Evolutionary conservation across 352 stramenopile genomes (phyloP).

Genomic region (Phytophthora tubulina): DNA sequence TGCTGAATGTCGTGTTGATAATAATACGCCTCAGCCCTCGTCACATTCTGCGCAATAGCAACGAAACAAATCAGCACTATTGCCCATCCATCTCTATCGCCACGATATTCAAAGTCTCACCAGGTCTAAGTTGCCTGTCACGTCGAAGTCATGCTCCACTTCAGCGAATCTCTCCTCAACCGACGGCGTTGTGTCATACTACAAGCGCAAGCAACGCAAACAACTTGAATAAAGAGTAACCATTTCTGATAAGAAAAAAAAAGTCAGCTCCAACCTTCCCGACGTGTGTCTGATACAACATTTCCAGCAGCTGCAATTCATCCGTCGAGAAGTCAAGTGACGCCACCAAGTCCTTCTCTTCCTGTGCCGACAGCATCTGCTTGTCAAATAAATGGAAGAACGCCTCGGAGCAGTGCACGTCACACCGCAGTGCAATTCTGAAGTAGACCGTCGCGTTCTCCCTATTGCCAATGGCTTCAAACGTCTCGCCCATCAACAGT

Average conservation of each 20-base stretch:
- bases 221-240: not conserved
- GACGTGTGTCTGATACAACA: slow-evolving; percentile 76
- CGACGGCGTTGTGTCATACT: slow-evolving; percentile 69
- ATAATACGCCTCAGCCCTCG: slow-evolving; percentile 84
- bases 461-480: slow-evolving; percentile 84
- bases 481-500: slow-evolving; percentile 86
- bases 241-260: not conserved
- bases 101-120: slow-evolving; percentile 30
- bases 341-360: slow-evolving; percentile 77
- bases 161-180: slow-evolving; percentile 72
- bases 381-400: slow-evolving; percentile 91
- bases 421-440: slow-evolving; percentile 75
- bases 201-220: slow-evolving; percentile 1
- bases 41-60: slow-evolving; percentile 61
- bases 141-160: slow-evolving; percentile 64
- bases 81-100: not conserved
- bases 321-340: slow-evolving; percentile 74
- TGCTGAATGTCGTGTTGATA: slow-evolving; percentile 89
- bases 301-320: slow-evolving; percentile 66
- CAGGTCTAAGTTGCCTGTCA: slow-evolving; percentile 76
- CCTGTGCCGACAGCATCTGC: slow-evolving; percentile 77
- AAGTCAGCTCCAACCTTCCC: slow-evolving; percentile 52
- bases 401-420: slow-evolving; percentile 85
- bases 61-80: slow-evolving; percentile 16
- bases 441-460: slow-evolving; percentile 87